Conservation (phyloP, 768 basidiomycete species). For the Suillus ampliporus region DNA sequence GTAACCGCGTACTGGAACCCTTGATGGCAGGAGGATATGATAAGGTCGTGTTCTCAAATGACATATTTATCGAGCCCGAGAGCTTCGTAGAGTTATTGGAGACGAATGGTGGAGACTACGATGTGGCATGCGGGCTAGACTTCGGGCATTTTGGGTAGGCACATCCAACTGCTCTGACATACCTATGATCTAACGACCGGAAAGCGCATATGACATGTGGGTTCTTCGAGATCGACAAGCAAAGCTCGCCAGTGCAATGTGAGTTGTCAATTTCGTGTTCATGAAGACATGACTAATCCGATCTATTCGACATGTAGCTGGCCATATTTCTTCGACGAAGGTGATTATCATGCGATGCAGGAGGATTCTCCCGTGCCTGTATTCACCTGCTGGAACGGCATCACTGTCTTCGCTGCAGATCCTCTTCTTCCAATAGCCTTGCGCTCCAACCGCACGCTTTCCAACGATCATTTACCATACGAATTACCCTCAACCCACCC, state of each 20-base stretch:
- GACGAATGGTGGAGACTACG: conserved; percentile 44
- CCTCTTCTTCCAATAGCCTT: conserved; percentile 46
- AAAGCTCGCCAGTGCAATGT: conserved; percentile 22
- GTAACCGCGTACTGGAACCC: conserved; percentile 49
- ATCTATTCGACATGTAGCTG: conserved; percentile 25
- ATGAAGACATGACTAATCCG: not conserved
- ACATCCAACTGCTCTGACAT: not conserved
- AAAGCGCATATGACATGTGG: conserved; percentile 45
- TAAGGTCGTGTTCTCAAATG: conserved; percentile 48
- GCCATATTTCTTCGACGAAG: conserved; percentile 49
- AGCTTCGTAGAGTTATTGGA: conserved; percentile 44
- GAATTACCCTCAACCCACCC: conserved; percentile 38
- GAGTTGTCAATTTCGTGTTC: not conserved
- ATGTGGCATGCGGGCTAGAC: conserved; percentile 51
- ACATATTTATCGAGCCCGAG: conserved; percentile 47
- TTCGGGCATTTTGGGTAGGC: conserved; percentile 38
- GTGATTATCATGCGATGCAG: conserved; percentile 40
- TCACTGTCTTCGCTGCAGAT: conserved; percentile 45
- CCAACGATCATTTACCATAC: conserved; percentile 31
- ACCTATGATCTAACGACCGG: not conserved
- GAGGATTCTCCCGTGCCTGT: conserved; percentile 47
- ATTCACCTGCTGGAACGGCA: conserved; percentile 53
- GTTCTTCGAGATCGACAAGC: conserved; percentile 43
- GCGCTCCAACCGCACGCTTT: conserved; percentile 43
- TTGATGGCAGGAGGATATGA: conserved; percentile 44